These are phyloP conservation scores for Triticum monococcum DNA, from an alignment of 176 grass and related monocot genomes.

Conservation along the genomic window DNA sequence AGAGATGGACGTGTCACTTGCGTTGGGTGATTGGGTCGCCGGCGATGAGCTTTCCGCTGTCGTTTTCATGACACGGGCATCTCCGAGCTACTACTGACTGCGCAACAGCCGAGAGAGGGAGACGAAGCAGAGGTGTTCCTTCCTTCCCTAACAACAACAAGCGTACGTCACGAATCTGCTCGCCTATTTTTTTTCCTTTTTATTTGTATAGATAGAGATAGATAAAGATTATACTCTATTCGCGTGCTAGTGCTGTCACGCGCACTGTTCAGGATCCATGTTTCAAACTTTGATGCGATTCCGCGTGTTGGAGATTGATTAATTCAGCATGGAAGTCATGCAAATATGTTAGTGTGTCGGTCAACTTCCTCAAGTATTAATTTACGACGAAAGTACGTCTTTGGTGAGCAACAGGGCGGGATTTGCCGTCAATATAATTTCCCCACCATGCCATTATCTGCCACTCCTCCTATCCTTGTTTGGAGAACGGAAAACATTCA, in stretches of 20 bases:
- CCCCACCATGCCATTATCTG: not conserved
- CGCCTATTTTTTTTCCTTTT: not conserved
- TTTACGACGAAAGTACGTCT: no score
- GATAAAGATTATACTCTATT: not conserved
- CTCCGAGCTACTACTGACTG: slow-evolving; percentile 10
- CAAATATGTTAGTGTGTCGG: not conserved
- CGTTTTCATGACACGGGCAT: slow-evolving; percentile 30
- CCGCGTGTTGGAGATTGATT: slow-evolving; percentile 13
- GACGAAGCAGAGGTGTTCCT: slow-evolving; percentile 12
- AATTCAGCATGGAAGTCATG: not conserved
- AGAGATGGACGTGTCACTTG: no score
- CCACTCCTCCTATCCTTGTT: not conserved
- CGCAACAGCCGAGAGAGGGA: slow-evolving; percentile 22
- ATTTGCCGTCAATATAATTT: not conserved
- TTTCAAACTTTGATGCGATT: not conserved
- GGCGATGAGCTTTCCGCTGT: slow-evolving; percentile 19
- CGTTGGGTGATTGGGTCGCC: not conserved
- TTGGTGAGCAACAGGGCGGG: no score
- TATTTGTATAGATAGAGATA: no score
- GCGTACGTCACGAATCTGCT: slow-evolving; percentile 23
- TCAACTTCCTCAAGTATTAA: no score
- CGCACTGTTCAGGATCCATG: not conserved
- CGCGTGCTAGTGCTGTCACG: not conserved
- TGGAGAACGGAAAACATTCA: not conserved
- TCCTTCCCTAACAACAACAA: slow-evolving; percentile 31